phyloP scores from a whole-genome alignment of 805 yeast genomes.

The Ogataea trehaloabstinens region DNA sequence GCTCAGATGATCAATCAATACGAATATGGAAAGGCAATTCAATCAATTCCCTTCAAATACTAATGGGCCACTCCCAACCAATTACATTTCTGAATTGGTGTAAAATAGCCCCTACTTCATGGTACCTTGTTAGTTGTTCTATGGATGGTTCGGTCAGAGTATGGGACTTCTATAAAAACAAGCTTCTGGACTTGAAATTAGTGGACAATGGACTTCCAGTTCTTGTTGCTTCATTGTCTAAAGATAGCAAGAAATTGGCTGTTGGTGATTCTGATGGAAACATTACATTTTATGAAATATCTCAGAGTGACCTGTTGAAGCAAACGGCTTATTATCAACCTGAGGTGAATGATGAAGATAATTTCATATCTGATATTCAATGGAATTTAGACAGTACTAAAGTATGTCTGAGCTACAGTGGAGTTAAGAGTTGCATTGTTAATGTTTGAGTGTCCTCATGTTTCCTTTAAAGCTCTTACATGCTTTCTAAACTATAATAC shows the following conservation, averaged over 20 bases:
- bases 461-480: background rate
- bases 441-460: too few relatives aligned
- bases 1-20: conserved; percentile 73
- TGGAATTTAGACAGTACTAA: conserved; percentile 26
- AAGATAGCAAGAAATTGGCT: conserved; percentile 47
- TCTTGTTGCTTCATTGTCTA: conserved; percentile 51
- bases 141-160: conserved; percentile 68
- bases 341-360: conserved; percentile 9
- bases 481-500: conserved; percentile 2
- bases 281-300: conserved; percentile 51
- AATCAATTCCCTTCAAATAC: conserved; percentile 46
- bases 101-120: conserved; percentile 22
- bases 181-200: conserved; percentile 34
- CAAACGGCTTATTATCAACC: conserved; percentile 27
- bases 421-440: conserved; percentile 26
- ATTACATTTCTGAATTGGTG: conserved; percentile 59
- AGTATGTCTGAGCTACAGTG: conserved; percentile 27
- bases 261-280: conserved; percentile 67
- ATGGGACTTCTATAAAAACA: conserved; percentile 59
- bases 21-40: conserved; percentile 75
- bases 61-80: conserved; percentile 57
- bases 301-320: conserved; percentile 8
- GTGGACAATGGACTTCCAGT: conserved; percentile 52
- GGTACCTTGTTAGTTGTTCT: conserved; percentile 51
- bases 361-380: conserved; percentile 21